Percentiles rank a stretch among this genome's conserved stretches.
phyloP scores from a whole-genome alignment of 1,139 yeast genomes.

The Saccharomyces hybrid region DNA sequence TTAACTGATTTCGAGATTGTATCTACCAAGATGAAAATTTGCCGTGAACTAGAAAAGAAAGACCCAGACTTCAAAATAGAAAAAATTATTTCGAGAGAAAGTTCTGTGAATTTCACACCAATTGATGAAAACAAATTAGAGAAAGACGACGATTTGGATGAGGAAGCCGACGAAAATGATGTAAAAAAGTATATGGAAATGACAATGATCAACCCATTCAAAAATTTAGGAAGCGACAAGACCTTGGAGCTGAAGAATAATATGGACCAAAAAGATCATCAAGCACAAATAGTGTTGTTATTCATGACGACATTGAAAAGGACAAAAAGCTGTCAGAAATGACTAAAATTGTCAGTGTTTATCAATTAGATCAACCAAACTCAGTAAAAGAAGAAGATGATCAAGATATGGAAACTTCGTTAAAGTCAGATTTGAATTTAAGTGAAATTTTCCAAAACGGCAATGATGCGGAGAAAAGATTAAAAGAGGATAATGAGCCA shows the following conservation, averaged over 20 bases:
- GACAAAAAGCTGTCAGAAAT: slow-evolving; percentile 30
- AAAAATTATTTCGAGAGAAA: slow-evolving; percentile 2
- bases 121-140: slow-evolving; percentile 15
- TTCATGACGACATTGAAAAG: slow-evolving; percentile 6
- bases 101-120: slow-evolving; percentile 9
- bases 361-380: slow-evolving; percentile 17
- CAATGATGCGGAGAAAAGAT: no score
- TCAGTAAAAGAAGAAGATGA: slow-evolving; percentile 14
- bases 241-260: slow-evolving; percentile 4
- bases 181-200: slow-evolving; percentile 31
- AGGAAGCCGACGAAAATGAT: slow-evolving; percentile 10
- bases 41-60: slow-evolving; percentile 22
- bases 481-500: slow-evolving; percentile 13
- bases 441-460: slow-evolving; percentile 20
- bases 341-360: slow-evolving; percentile 37
- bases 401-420: slow-evolving; percentile 24
- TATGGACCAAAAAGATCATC: background rate
- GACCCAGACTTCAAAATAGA: slow-evolving; percentile 16
- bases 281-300: slow-evolving; percentile 1
- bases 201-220: slow-evolving; percentile 37
- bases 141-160: slow-evolving; percentile 13
- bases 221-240: slow-evolving; percentile 11
- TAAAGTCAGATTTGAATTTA: slow-evolving; percentile 24
- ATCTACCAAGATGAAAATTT: slow-evolving; percentile 26
- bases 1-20: slow-evolving; percentile 16